Evolutionary conservation across 2,329 filamentous ascomycete genomes (phyloP).

Genomic region (Fusarium neocosmosporiellum): DNA sequence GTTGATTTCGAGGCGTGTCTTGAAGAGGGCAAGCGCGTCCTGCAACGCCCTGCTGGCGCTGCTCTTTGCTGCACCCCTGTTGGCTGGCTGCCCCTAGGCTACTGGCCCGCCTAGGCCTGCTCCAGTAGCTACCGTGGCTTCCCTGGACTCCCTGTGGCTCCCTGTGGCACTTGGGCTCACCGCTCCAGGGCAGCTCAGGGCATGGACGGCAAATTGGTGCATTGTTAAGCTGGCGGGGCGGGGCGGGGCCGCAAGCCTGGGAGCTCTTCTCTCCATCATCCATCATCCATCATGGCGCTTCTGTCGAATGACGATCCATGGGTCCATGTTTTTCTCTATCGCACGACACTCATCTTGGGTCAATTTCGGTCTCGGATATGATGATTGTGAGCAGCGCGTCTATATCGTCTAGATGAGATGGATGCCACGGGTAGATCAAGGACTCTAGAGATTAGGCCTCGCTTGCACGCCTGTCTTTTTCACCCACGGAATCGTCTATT

Average conservation of each 20-base stretch:
- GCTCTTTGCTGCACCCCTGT: constrained; percentile 33
- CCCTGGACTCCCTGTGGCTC: constrained; percentile 24
- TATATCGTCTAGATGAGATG: background rate
- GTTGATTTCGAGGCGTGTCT: constrained; percentile 53
- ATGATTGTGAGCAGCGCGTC: background rate
- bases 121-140: constrained; percentile 20
- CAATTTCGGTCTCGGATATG: background rate
- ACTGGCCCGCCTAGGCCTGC: constrained; percentile 3
- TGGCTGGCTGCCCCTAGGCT: constrained; percentile 29
- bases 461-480: constrained; percentile 7
- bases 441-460: background rate
- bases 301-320: constrained; percentile 38
- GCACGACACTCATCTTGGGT: constrained; percentile 37
- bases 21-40: constrained; percentile 51
- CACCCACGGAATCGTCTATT: background rate
- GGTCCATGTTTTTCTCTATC: constrained; percentile 39
- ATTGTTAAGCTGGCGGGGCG: constrained; percentile 3
- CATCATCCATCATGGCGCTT: constrained; percentile 5
- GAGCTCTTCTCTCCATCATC: background rate
- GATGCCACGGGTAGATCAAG: background rate
- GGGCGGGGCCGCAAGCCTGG: background rate
- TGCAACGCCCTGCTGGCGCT: constrained; percentile 38
- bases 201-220: constrained; percentile 5
- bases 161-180: constrained; percentile 28
- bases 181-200: constrained; percentile 28